Evolutionary conservation across 257 asterid species (phyloP).

Genomic region (Solanum chiquidenum): DNA sequence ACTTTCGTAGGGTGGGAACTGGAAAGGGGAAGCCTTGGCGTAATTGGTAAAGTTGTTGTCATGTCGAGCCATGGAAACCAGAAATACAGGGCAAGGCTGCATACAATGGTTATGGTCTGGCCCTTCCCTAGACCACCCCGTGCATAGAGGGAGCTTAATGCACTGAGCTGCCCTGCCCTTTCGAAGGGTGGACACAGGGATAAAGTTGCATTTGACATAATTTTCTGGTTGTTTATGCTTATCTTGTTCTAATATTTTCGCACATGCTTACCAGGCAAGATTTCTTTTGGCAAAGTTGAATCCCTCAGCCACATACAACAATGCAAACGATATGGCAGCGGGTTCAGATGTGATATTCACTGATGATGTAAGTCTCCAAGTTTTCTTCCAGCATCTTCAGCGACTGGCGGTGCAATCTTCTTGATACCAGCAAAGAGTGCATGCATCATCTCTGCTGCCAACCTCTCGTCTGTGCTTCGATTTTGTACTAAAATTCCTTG

Average conservation of each 20-base stretch:
- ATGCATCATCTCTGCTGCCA: not conserved
- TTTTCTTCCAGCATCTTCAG: conserved; percentile 88
- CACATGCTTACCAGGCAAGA: conserved; percentile 61
- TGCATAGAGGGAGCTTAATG: not conserved
- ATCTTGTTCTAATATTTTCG: not conserved
- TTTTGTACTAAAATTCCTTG: not conserved
- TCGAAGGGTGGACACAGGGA: not conserved
- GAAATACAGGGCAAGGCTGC: not conserved
- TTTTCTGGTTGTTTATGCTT: not conserved
- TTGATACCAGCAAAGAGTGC: conserved; percentile 13
- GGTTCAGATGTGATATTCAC: conserved; percentile 90
- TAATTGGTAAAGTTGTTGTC: not conserved
- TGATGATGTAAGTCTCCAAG: conserved; percentile 88
- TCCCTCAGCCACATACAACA: conserved; percentile 90
- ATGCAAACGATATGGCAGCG: conserved; percentile 66
- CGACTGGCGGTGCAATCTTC: conserved; percentile 92
- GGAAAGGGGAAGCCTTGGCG: not conserved
- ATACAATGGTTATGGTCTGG: not conserved
- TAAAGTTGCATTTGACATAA: not conserved
- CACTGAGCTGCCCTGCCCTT: not conserved
- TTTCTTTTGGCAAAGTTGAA: conserved; percentile 93
- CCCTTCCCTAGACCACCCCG: not conserved
- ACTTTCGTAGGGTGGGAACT: not conserved
- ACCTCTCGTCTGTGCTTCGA: not conserved
- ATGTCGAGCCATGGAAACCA: not conserved